phyloP scores from a whole-genome alignment of 768 basidiomycete species.

The Mrakia gelida region DNA sequence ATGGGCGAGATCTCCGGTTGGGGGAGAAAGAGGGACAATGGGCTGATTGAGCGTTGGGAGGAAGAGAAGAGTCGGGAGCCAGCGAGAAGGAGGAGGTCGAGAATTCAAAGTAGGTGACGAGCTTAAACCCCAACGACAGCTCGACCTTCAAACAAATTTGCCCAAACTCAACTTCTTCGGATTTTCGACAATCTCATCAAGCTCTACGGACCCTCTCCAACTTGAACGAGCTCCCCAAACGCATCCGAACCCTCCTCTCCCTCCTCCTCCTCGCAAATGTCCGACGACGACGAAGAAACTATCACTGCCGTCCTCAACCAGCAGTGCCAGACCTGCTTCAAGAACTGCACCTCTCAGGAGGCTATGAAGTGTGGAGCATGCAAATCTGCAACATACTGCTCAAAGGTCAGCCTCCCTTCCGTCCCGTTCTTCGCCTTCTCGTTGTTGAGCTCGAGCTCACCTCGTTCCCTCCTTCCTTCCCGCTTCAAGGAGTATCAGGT shows the following conservation, averaged over 20 bases:
- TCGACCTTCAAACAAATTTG: too few species aligned
- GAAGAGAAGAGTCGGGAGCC: not conserved
- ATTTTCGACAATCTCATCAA: too few species aligned
- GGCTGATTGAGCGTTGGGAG: conserved; percentile 35
- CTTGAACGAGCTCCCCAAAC: too few species aligned
- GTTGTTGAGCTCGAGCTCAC: conserved; percentile 39
- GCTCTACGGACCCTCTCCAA: too few species aligned
- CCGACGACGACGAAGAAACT: too few species aligned
- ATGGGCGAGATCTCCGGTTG: conserved; percentile 45
- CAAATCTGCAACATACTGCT: not conserved
- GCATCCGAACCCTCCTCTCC: too few species aligned
- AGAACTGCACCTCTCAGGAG: conserved; percentile 45
- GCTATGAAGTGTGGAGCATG: conserved; percentile 50
- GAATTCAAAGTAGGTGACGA: too few species aligned
- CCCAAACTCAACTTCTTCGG: too few species aligned
- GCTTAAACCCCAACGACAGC: too few species aligned
- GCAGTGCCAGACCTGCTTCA: not conserved
- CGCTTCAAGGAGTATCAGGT: not conserved
- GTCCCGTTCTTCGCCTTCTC: conserved; percentile 60
- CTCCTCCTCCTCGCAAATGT: not conserved
- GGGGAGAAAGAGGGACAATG: conserved; percentile 46
- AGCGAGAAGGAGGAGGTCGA: too few species aligned
- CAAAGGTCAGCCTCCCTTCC: conserved; percentile 54
- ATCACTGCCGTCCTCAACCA: too few species aligned
- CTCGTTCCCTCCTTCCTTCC: too few species aligned